Evolutionary conservation across 2,329 filamentous ascomycete genomes (phyloP).

Genomic region (Diplodia corticola): DNA sequence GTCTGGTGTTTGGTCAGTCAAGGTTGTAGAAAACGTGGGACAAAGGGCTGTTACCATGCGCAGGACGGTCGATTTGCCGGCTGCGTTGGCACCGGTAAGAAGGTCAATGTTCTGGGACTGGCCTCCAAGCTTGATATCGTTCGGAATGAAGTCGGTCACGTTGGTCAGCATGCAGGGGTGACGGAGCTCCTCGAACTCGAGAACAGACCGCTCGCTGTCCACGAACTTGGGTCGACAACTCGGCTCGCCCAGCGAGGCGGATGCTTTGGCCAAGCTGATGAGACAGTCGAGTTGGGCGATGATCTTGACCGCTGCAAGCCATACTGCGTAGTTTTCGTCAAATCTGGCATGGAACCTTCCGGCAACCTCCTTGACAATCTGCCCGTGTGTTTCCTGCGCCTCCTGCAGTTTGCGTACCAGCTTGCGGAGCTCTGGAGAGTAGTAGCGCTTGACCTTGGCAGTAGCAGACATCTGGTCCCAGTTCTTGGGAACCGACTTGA

Average conservation of each 20-base stretch:
- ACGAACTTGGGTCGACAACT: constrained; percentile 88
- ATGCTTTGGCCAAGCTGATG: constrained; percentile 88
- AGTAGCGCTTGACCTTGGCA: constrained; percentile 86
- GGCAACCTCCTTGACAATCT: constrained; percentile 85
- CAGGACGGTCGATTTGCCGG: constrained; percentile 93
- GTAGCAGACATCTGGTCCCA: constrained; percentile 99
- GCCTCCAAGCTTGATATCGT: constrained; percentile 86
- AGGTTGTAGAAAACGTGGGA: constrained; percentile 9
- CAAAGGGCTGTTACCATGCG: constrained; percentile 70
- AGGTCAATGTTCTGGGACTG: constrained; percentile 79
- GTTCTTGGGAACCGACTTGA: constrained; percentile 76
- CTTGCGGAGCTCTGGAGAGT: constrained; percentile 78
- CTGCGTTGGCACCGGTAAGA: constrained; percentile 93
- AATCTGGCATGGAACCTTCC: constrained; percentile 83
- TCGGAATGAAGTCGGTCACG: constrained; percentile 93
- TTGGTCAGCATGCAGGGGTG: constrained; percentile 93
- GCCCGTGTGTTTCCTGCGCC: constrained; percentile 87
- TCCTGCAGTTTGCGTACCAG: constrained; percentile 89
- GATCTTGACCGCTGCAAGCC: constrained; percentile 87
- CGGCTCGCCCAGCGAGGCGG: constrained; percentile 77
- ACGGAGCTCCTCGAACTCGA: constrained; percentile 90
- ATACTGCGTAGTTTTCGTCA: constrained; percentile 79
- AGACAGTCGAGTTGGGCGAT: constrained; percentile 92
- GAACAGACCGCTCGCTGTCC: constrained; percentile 76
- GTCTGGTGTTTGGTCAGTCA: constrained; percentile 57